Evolutionary conservation across 202 grass and related monocot species (phyloP).

Genomic region (Eragrostis tef): DNA sequence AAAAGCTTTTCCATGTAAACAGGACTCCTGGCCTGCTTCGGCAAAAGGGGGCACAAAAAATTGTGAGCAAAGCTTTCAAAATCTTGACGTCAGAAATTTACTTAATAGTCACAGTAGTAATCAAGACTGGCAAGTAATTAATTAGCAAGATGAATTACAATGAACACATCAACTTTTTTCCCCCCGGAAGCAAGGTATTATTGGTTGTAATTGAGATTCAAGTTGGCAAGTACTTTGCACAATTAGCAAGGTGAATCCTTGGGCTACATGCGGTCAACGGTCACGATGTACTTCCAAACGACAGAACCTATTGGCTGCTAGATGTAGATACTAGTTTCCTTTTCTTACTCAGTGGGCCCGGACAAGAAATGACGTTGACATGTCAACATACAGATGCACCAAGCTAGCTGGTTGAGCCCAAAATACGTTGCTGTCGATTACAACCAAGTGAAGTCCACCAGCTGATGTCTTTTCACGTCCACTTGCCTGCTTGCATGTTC

Average conservation of each 20-base stretch:
- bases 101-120: no score
- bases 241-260: no score
- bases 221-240: no score
- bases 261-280: slow-evolving; percentile 16
- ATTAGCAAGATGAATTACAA: no score
- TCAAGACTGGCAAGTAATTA: no score
- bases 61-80: no score
- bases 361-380: background rate
- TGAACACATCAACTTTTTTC: background rate
- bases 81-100: no score
- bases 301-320: background rate
- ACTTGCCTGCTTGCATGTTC: slow-evolving; percentile 13
- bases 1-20: no score
- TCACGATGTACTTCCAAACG: background rate
- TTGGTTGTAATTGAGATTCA: no score
- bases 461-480: background rate
- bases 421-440: background rate
- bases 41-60: no score
- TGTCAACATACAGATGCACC: slow-evolving; percentile 9
- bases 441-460: slow-evolving; percentile 29
- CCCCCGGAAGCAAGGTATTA: background rate
- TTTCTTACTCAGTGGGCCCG: background rate
- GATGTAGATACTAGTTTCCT: background rate
- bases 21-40: no score
- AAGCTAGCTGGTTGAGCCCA: background rate